A percentile compares a stretch with the other conserved stretches of the same genome.
Evolutionary conservation across 2,329 filamentous ascomycete genomes (phyloP).

Genomic region (Fusarium caatingaense): DNA sequence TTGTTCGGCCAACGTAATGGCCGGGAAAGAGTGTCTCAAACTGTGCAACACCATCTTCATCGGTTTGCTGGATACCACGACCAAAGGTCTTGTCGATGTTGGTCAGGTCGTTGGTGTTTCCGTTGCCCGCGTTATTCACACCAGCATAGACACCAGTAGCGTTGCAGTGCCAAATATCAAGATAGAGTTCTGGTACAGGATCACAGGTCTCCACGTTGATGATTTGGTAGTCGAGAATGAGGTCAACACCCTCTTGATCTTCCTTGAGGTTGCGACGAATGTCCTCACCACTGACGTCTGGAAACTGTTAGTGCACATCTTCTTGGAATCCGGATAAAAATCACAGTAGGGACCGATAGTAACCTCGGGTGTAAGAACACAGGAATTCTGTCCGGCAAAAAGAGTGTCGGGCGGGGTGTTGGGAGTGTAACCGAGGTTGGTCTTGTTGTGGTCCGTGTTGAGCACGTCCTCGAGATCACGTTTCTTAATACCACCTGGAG

Average conservation of each 20-base stretch:
- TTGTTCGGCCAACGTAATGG: slow-evolving; percentile 58
- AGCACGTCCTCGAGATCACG: slow-evolving; percentile 51
- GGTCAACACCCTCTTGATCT: slow-evolving; percentile 53
- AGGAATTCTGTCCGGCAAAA: slow-evolving; percentile 56
- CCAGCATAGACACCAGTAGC: slow-evolving; percentile 60
- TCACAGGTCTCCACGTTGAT: slow-evolving; percentile 59
- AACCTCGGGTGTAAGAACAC: slow-evolving; percentile 61
- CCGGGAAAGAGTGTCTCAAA: slow-evolving; percentile 59
- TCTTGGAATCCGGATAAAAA: rapidly evolving
- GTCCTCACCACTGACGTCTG: slow-evolving; percentile 48
- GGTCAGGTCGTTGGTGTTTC: slow-evolving; percentile 56
- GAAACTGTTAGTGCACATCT: neutral
- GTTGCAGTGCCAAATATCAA: slow-evolving; percentile 62
- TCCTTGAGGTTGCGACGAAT: slow-evolving; percentile 55
- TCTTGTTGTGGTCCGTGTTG: slow-evolving; percentile 52
- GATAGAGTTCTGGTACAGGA: slow-evolving; percentile 54
- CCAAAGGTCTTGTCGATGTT: slow-evolving; percentile 50
- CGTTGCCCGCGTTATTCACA: slow-evolving; percentile 50
- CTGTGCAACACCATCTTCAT: slow-evolving; percentile 56
- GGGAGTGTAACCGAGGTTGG: slow-evolving; percentile 49
- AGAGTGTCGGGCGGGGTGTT: slow-evolving; percentile 48
- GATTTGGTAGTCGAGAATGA: slow-evolving; percentile 58
- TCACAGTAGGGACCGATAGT: slow-evolving; percentile 61
- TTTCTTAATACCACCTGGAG: slow-evolving; percentile 35
- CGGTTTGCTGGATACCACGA: slow-evolving; percentile 55